phyloP scores from a whole-genome alignment of 352 stramenopile genomes.

The Pythium diclinum region DNA sequence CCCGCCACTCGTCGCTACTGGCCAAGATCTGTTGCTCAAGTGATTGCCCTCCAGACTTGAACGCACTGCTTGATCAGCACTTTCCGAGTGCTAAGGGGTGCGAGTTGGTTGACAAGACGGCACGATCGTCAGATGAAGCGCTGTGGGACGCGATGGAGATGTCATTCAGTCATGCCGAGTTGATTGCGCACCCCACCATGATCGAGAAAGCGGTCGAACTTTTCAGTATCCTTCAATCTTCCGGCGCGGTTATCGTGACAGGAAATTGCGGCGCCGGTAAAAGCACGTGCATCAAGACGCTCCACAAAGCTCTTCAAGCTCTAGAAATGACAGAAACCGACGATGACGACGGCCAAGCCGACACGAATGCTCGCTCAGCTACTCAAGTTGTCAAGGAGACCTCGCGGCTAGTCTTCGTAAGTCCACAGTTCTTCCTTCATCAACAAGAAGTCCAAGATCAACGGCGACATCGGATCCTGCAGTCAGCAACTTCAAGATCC shows the following conservation, averaged over 20 bases:
- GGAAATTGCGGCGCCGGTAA: constrained; percentile 44
- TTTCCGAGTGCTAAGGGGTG: constrained; percentile 34
- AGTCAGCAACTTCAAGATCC: neutral
- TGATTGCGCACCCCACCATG: constrained; percentile 15
- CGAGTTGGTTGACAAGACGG: constrained; percentile 25
- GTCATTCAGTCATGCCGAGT: constrained; percentile 31
- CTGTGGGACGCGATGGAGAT: constrained; percentile 47
- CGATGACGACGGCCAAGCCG: neutral
- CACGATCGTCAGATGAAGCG: constrained; percentile 28
- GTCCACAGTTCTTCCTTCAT: constrained; percentile 4
- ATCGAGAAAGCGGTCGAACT: constrained; percentile 39
- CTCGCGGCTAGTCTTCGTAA: constrained; percentile 15
- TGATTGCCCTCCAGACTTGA: constrained; percentile 4
- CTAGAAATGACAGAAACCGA: constrained; percentile 34
- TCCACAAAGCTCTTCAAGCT: constrained; percentile 47
- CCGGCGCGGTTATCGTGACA: constrained; percentile 35
- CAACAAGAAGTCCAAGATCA: neutral
- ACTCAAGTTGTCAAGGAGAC: neutral
- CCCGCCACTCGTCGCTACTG: neutral
- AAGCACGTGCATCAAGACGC: constrained; percentile 40
- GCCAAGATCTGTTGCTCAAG: constrained; percentile 7
- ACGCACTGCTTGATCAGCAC: constrained; percentile 9
- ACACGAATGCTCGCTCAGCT: neutral
- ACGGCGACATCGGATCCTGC: neutral
- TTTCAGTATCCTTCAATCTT: constrained; percentile 32